These are phyloP conservation scores for Alternaria conjuncta DNA, from an alignment of 2,329 filamentous ascomycete species.

Conservation along the genomic window DNA sequence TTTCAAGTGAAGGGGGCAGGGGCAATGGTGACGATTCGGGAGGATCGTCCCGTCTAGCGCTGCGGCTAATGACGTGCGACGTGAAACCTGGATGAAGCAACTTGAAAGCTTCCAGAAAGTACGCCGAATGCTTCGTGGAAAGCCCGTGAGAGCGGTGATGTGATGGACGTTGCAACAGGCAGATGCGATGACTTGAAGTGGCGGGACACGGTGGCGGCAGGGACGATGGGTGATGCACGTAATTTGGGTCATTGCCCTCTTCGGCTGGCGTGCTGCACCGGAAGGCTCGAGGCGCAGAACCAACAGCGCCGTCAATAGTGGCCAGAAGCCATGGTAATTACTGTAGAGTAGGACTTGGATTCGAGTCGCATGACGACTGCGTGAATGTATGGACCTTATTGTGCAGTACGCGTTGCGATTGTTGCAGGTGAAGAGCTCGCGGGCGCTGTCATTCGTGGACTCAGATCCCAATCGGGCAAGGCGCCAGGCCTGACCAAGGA, in stretches of 20 bases:
- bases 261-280: conserved; percentile 24
- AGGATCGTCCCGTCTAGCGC: conserved; percentile 26
- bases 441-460: conserved; percentile 16
- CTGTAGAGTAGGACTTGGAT: background rate
- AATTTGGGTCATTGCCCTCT: conserved; percentile 21
- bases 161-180: background rate
- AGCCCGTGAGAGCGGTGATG: background rate
- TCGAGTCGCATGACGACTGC: background rate
- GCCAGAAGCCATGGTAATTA: background rate
- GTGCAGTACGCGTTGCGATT: background rate
- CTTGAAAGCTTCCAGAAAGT: conserved; percentile 19
- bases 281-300: conserved; percentile 7
- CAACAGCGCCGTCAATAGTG: background rate
- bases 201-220: background rate
- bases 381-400: background rate
- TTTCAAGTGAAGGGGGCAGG: conserved; percentile 5
- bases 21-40: conserved; percentile 18
- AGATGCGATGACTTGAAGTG: background rate
- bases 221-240: conserved; percentile 9
- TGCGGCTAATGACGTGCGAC: conserved; percentile 32
- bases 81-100: conserved; percentile 31
- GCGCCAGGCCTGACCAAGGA: conserved; percentile 17
- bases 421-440: conserved; percentile 4
- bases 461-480: conserved; percentile 12
- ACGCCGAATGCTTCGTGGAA: background rate